phyloP scores from a whole-genome alignment of 495 filamentous ascomycete species.

The Daldinia childiae region DNA sequence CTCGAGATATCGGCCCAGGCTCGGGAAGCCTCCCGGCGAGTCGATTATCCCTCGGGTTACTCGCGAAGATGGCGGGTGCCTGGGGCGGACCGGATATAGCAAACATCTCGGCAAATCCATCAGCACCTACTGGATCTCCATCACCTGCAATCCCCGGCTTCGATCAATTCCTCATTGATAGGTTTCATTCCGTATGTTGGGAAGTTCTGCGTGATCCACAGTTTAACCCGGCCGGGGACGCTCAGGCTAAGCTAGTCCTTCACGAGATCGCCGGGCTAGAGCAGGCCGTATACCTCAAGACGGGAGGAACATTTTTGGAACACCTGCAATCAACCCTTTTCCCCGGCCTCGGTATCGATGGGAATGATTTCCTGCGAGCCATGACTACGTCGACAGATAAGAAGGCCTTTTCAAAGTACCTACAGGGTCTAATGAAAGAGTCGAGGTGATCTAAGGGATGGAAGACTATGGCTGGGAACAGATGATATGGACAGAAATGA shows the following conservation, averaged over 20 bases:
- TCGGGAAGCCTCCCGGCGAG: slow-evolving; percentile 75
- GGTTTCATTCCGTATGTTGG: slow-evolving; percentile 92
- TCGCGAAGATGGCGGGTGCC: slow-evolving; percentile 77
- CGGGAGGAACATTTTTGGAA: slow-evolving; percentile 66
- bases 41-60: slow-evolving; percentile 80
- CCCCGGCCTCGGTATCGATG: slow-evolving; percentile 58
- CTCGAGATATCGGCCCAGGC: slow-evolving; percentile 74
- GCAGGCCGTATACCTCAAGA: slow-evolving; percentile 86
- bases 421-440: slow-evolving; percentile 56
- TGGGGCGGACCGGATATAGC: slow-evolving; percentile 88
- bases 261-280: slow-evolving; percentile 85
- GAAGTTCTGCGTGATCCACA: slow-evolving; percentile 75
- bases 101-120: slow-evolving; percentile 58
- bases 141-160: slow-evolving; percentile 81
- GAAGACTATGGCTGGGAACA: neutral
- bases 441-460: slow-evolving; percentile 39
- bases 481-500: slow-evolving; percentile 8
- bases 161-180: slow-evolving; percentile 83
- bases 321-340: slow-evolving; percentile 61
- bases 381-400: slow-evolving; percentile 61
- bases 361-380: slow-evolving; percentile 58
- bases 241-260: slow-evolving; percentile 83
- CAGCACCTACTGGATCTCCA: slow-evolving; percentile 52
- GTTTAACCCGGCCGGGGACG: slow-evolving; percentile 81
- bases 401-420: slow-evolving; percentile 59